These are phyloP conservation scores for Telfairia occidentalis DNA, from an alignment of 331 rosid genomes.

Conservation along the genomic window DNA sequence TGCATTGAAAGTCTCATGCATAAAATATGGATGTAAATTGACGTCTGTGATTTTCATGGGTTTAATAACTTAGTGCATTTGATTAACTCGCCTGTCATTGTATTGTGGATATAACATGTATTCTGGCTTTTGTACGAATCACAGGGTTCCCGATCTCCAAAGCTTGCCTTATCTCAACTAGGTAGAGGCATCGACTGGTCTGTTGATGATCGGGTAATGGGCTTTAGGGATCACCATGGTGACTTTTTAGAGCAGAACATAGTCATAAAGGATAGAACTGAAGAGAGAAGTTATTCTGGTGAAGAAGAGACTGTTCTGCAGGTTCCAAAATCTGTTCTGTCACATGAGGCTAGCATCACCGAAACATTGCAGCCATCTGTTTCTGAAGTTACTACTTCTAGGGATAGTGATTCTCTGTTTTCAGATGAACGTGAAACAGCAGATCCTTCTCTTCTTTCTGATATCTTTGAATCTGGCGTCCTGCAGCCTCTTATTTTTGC, in stretches of 20 bases:
- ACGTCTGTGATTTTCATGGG: background rate
- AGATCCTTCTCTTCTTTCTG: conserved; percentile 30
- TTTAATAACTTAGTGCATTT: background rate
- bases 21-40: background rate
- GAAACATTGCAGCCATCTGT: conserved; percentile 25
- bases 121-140: conserved; percentile 12
- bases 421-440: conserved; percentile 16
- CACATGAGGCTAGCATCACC: conserved; percentile 25
- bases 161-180: conserved; percentile 41
- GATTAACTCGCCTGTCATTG: background rate
- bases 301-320: conserved; percentile 39
- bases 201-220: conserved; percentile 31
- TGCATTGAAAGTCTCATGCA: background rate
- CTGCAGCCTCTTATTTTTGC: conserved; percentile 37
- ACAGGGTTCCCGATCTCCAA: conserved; percentile 33
- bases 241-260: conserved; percentile 21
- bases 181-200: conserved; percentile 46
- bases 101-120: conserved; percentile 5
- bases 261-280: conserved; percentile 29
- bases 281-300: conserved; percentile 27
- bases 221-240: conserved; percentile 31
- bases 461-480: conserved; percentile 31
- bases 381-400: conserved; percentile 31
- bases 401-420: conserved; percentile 16
- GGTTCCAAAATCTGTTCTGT: conserved; percentile 33